Evolutionary conservation across 306 rosid genomes (phyloP).

Genomic region (Psophocarpus tetragonolobus): DNA sequence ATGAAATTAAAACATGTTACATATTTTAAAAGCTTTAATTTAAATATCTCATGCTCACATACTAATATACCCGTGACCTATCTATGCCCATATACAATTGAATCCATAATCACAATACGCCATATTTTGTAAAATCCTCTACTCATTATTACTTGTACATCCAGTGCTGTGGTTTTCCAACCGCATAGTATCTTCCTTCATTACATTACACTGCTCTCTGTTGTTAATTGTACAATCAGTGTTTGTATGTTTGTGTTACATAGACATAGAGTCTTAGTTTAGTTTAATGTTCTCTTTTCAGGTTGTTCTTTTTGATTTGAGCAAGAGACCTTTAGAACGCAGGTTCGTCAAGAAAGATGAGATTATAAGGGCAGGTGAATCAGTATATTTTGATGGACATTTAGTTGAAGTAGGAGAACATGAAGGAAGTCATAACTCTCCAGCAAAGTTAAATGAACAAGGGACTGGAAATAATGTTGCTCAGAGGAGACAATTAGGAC

Average conservation of each 20-base stretch:
- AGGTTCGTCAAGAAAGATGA: conserved; percentile 67
- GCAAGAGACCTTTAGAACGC: conserved; percentile 53
- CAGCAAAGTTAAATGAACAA: conserved; percentile 35
- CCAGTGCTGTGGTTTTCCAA: no score
- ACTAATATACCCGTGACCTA: no score
- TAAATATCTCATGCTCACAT: no score
- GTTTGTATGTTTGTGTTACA: not conserved
- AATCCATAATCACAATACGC: no score
- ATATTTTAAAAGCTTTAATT: no score
- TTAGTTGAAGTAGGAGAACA: conserved; percentile 68
- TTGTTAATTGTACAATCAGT: no score
- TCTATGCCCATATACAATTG: no score
- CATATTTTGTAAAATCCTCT: no score
- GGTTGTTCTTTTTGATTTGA: conserved; percentile 66
- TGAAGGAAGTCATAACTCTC: conserved; percentile 46
- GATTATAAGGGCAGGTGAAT: conserved; percentile 55
- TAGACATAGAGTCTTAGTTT: conserved; percentile 1
- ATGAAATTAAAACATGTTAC: no score
- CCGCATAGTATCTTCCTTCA: no score
- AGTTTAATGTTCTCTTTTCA: conserved; percentile 35
- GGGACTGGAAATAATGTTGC: conserved; percentile 23
- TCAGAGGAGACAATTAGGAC: conserved; percentile 39
- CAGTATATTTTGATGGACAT: conserved; percentile 61
- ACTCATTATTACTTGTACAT: no score
- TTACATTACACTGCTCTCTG: no score